Evolutionary conservation across 805 yeast species (phyloP), one percentile per base, ranked within the genome.

Genomic region (Candida nonsorbophila): DNA sequence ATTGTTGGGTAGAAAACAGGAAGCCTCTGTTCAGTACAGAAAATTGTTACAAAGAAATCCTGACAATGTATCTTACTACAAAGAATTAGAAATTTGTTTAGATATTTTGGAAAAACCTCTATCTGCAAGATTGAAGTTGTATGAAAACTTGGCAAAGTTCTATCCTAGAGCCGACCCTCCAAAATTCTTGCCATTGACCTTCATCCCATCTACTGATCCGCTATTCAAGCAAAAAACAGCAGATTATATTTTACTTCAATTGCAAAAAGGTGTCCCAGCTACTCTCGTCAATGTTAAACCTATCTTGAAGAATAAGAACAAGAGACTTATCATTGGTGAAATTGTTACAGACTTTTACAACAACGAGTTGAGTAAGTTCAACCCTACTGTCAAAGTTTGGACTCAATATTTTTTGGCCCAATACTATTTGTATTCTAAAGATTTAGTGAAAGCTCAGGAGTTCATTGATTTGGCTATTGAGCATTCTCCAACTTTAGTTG

Each of bases 151-250:
- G 38, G 69, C 74, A 2, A 54, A 48, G 24, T 79, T 84, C 47
- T 88, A 86, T 54, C 97, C 97, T 19, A 76, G 70, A 41, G 76
- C 90, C 2, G 95, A 87, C 48, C 79, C 90, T 16, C 87, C 92
- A 16, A 70, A 69, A 41, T 77, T 73, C 40, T 69, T 86, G 28
- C 97, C 97, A 9, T 67, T 90, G 48, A 71, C 82, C 0, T 84
- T 85, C 41, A 59, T 84, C 23, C 60, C 72, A 8, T 77, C 79
- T 10, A 70, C 69, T 7, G 50, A 49, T 22, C 64, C 71, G 16
- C 53, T 66, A 25, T 76, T 80, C 44, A 58, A 55, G 24, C 36
- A 35, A 7, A 70, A 71, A 30, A 77, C 74, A 5, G 43, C 56
- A 17, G 51, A 53, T 2, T 92, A 87, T 51, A 55, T 88, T 25